phyloP scores from a whole-genome alignment of 169 alveolate genomes.

The Eimeria necatrix region DNA sequence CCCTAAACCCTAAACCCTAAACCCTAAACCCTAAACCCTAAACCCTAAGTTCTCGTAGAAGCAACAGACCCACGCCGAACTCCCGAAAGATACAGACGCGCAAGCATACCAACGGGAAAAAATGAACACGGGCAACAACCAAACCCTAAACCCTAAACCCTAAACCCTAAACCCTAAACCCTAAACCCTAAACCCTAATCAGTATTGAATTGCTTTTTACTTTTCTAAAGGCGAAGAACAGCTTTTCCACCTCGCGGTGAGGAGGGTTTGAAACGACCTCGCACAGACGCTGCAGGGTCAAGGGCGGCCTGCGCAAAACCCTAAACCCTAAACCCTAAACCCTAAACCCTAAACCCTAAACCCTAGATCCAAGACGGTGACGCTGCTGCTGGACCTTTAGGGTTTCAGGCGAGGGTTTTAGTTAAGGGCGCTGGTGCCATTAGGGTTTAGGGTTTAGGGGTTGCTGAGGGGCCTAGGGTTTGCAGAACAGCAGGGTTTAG shows the following conservation, averaged over 20 bases:
- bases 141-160: constrained; percentile 35
- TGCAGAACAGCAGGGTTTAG: neutral
- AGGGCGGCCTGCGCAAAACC: neutral
- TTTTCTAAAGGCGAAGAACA: neutral
- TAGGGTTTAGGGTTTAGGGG: neutral
- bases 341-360: neutral
- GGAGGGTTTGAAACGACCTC: neutral
- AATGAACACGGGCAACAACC: neutral
- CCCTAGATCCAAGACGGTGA: neutral
- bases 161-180: constrained; percentile 38
- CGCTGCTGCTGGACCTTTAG: no score
- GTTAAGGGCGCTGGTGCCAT: no score
- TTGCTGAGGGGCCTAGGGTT: neutral
- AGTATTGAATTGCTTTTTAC: neutral
- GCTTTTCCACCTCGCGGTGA: constrained; percentile 7
- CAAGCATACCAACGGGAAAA: no score
- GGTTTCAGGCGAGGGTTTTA: no score
- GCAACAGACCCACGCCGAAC: neutral
- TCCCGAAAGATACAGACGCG: no score
- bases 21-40: constrained; percentile 16
- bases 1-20: constrained; percentile 15
- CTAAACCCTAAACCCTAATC: constrained; percentile 17
- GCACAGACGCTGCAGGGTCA: constrained; percentile 31
- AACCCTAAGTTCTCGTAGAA: neutral
- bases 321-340: constrained; percentile 55